phyloP scores from a whole-genome alignment of 2,329 filamentous ascomycete species.

The Cladophialophora bantiana region DNA sequence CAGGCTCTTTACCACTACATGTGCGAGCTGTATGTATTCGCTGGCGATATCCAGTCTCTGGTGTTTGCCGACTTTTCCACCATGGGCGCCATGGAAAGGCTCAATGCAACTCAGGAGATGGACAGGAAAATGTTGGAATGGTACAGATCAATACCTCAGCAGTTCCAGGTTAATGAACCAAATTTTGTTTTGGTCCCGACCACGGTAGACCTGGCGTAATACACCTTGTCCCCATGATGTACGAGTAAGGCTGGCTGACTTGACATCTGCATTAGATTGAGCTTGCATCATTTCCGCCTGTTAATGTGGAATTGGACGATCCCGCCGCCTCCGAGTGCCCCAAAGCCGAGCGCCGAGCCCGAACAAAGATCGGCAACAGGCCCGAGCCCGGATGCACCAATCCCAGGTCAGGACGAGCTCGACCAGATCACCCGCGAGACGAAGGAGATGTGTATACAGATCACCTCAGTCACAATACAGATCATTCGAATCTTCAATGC shows the following conservation, averaged over 20 bases:
- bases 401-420: not conserved
- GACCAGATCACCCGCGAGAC: slow-evolving; percentile 7
- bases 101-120: slow-evolving; percentile 15
- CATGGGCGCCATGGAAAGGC: slow-evolving; percentile 14
- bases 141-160: slow-evolving; percentile 18
- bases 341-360: not conserved
- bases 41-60: slow-evolving; percentile 17
- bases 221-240: not conserved
- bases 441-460: slow-evolving; percentile 15
- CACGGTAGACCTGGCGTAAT: slow-evolving; percentile 24
- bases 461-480: not conserved
- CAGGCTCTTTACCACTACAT: slow-evolving; percentile 23
- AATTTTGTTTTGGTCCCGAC: slow-evolving; percentile 15
- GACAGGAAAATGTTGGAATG: slow-evolving; percentile 19
- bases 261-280: slow-evolving; percentile 8
- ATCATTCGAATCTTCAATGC: slow-evolving; percentile 8
- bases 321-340: not conserved
- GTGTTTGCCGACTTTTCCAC: slow-evolving; percentile 18
- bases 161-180: slow-evolving; percentile 14
- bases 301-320: slow-evolving; percentile 27
- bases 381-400: not conserved
- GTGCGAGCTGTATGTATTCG: slow-evolving; percentile 21
- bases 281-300: slow-evolving; percentile 23
- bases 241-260: not conserved
- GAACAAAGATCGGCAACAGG: not conserved